These are phyloP conservation scores for Ulmus americana DNA, from an alignment of 331 rosid species.

Conservation along the genomic window DNA sequence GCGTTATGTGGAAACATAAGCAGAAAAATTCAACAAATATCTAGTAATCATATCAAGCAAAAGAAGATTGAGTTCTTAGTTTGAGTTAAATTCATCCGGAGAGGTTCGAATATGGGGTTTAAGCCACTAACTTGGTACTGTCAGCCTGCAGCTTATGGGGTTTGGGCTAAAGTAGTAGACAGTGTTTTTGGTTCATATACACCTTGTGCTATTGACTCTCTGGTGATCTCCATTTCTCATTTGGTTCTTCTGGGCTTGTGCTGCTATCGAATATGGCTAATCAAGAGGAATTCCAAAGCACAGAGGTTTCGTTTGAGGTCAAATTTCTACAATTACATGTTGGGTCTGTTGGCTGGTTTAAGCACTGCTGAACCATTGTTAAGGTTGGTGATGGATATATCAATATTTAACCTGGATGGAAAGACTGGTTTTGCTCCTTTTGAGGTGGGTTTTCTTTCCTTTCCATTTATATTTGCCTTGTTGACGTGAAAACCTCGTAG, in stretches of 20 bases:
- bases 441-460: constrained; percentile 49
- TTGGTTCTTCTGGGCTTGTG: constrained; percentile 58
- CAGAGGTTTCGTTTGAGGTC: constrained; percentile 53
- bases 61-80: neutral
- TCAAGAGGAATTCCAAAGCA: constrained; percentile 38
- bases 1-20: constrained; percentile 2
- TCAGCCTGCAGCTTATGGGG: constrained; percentile 47
- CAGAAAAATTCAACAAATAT: neutral
- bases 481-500: too few species aligned
- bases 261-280: constrained; percentile 60
- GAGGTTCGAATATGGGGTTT: constrained; percentile 42
- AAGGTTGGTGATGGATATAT: constrained; percentile 46
- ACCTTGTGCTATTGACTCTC: constrained; percentile 71
- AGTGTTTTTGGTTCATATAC: constrained; percentile 76
- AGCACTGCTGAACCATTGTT: constrained; percentile 51
- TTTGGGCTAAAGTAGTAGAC: constrained; percentile 49
- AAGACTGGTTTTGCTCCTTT: constrained; percentile 55
- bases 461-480: neutral
- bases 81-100: constrained; percentile 14
- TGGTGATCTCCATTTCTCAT: constrained; percentile 59
- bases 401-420: constrained; percentile 46
- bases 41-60: neutral
- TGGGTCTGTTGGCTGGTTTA: constrained; percentile 52
- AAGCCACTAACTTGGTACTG: constrained; percentile 72
- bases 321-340: constrained; percentile 51